phyloP scores from a whole-genome alignment of 2,329 filamentous ascomycete genomes.

The Rhytidhysteron rufulum region DNA sequence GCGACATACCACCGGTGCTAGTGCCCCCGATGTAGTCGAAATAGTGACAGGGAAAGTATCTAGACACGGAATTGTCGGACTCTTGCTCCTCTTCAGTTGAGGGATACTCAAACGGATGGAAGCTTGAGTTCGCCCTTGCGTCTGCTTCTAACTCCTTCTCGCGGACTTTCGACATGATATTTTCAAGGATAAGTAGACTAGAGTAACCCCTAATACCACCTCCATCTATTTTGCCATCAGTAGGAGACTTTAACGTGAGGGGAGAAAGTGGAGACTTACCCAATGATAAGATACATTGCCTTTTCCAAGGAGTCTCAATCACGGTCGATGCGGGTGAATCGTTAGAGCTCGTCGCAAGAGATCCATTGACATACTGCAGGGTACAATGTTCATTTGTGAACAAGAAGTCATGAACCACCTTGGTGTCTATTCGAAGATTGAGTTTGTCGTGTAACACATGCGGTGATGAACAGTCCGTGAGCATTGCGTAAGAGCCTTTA shows the following conservation, averaged over 20 bases:
- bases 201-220: conserved; percentile 16
- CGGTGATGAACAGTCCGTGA: too few relatives aligned
- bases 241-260: too few relatives aligned
- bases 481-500: too few relatives aligned
- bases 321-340: neutral
- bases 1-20: conserved; percentile 9
- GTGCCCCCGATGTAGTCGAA: conserved; percentile 16
- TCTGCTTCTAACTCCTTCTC: neutral
- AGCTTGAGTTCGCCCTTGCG: neutral
- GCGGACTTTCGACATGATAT: conserved; percentile 8
- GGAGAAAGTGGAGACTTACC: neutral
- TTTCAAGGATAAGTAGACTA: conserved; percentile 11
- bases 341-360: too few relatives aligned
- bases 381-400: too few relatives aligned
- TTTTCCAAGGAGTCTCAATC: neutral
- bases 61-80: neutral
- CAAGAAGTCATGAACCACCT: too few relatives aligned
- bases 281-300: neutral
- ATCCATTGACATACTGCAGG: too few relatives aligned
- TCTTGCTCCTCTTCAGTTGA: neutral
- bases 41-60: conserved; percentile 10
- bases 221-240: too few relatives aligned
- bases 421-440: too few relatives aligned
- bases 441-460: too few relatives aligned
- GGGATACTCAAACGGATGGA: neutral